phyloP scores from a whole-genome alignment of 768 basidiomycete genomes.

The Termitomyces sp. region DNA sequence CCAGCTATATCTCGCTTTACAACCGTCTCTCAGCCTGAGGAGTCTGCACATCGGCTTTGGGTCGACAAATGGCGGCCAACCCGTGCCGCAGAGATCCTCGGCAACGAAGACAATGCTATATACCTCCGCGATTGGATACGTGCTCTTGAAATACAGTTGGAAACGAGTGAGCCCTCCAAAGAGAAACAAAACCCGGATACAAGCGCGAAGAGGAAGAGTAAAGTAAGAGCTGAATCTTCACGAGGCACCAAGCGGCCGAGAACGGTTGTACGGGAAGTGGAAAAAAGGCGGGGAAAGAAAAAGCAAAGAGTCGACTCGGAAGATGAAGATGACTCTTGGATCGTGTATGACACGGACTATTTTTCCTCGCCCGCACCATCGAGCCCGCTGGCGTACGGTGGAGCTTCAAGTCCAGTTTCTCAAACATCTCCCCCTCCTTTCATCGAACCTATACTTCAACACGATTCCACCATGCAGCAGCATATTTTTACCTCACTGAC shows the following conservation, averaged over 20 bases:
- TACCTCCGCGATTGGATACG: constrained; percentile 79
- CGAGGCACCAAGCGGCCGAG: constrained; percentile 51
- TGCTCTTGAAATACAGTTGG: constrained; percentile 60
- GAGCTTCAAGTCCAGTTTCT: neutral
- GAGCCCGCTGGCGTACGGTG: neutral
- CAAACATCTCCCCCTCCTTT: neutral
- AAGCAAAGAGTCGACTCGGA: constrained; percentile 50
- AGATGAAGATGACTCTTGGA: constrained; percentile 57
- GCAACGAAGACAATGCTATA: constrained; percentile 66
- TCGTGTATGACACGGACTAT: constrained; percentile 41
- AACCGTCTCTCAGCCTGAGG: neutral
- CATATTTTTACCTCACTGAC: constrained; percentile 48
- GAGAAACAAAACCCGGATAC: constrained; percentile 12
- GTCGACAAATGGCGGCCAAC: constrained; percentile 72
- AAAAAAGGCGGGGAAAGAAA: constrained; percentile 46
- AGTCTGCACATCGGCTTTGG: constrained; percentile 52
- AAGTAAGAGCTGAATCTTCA: constrained; percentile 11
- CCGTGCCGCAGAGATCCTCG: constrained; percentile 70
- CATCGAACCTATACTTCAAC: neutral
- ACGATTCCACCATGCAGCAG: neutral
- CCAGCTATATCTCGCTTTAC: constrained; percentile 46
- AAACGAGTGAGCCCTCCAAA: constrained; percentile 13
- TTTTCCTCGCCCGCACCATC: constrained; percentile 14
- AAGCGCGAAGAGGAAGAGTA: constrained; percentile 23
- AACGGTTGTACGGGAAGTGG: constrained; percentile 51